A percentile compares a stretch with the other conserved stretches of the same genome.
Conservation (phyloP, 1,139 yeast genomes). For the Nematodospora anomalae region DNA sequence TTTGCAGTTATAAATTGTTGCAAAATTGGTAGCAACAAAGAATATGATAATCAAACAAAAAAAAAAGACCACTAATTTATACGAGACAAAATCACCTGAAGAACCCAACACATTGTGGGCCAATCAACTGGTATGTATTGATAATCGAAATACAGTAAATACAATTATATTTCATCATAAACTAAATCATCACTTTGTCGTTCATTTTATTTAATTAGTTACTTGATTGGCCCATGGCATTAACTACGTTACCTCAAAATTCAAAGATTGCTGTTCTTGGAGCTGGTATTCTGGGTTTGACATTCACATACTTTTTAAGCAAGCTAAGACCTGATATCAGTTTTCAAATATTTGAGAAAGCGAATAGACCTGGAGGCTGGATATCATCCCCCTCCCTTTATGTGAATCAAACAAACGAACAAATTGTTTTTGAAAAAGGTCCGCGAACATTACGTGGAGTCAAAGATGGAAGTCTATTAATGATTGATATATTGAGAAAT, state of each 20-base stretch:
- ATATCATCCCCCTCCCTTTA: conserved; percentile 46
- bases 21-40: too few species aligned
- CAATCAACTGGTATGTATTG: conserved; percentile 4
- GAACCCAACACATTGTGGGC: too few species aligned
- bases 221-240: conserved; percentile 13
- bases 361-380: conserved; percentile 72
- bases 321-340: conserved; percentile 69
- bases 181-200: too few species aligned
- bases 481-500: conserved; percentile 55
- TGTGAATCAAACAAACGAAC: conserved; percentile 7
- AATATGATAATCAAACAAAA: too few species aligned
- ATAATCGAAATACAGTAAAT: conserved; percentile 1
- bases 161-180: too few species aligned
- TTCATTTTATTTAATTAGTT: background rate
- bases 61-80: too few species aligned
- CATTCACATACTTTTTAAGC: conserved; percentile 71
- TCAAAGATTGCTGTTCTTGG: conserved; percentile 71
- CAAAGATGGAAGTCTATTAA: conserved; percentile 62
- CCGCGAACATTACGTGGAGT: conserved; percentile 74
- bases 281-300: conserved; percentile 83
- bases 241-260: conserved; percentile 20
- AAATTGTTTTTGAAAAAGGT: conserved; percentile 60
- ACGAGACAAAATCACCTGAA: too few species aligned
- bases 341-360: conserved; percentile 61
- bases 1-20: too few species aligned